Evolutionary conservation across 106 monocot species (phyloP), one percentile per base, ranked within the genome.

Genomic region (Acorus gramineus): DNA sequence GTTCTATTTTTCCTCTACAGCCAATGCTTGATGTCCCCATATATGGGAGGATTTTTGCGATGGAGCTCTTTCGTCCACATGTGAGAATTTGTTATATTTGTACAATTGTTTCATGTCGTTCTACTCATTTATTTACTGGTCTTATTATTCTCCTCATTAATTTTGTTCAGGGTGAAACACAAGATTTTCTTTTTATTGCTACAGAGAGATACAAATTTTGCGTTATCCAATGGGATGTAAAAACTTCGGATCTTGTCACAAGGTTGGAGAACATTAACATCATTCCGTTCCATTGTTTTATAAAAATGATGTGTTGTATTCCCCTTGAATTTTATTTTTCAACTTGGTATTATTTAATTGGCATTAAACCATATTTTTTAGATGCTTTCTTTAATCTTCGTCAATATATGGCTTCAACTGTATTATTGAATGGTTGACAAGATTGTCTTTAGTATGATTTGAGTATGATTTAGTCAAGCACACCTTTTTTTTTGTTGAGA

Each of bases 1-100:
- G 13, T 46, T 1, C 46, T 56, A 13, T 55, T 69, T 48, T 69
- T 14, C 12, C 70, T 56, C 76, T 73, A 68, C 79, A 98, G 96
- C 96, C 96, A 57, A 85, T 91, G 91, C 68, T 98, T 63, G 96
- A 98, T 77, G 96, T 98, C 77, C 96, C 96, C 43, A 85, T 98
- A 79, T 98, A 91, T 82, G 96, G 96, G 76, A 87, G 96, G 71
- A 98, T 98, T 69, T 87, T 87, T 45, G 91, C 96, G 11, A 76
- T 98, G 52, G 96, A 98, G 73, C 96, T 98, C 71, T 98, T 98
- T 63, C 91, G 91, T 53, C 91, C 96, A 57, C 96, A 87, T 79
- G 96, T 98, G 62, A 59, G 88, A 55, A 61, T 65, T 8, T 60
- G 68, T 12, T 44, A 28, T 28, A 11, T 51, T 42, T 52, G 49